Percentiles rank a stretch among this genome's conserved stretches.
Conservation (phyloP, 2,329 filamentous ascomycete species). For the Stemphylium beticola region DNA sequence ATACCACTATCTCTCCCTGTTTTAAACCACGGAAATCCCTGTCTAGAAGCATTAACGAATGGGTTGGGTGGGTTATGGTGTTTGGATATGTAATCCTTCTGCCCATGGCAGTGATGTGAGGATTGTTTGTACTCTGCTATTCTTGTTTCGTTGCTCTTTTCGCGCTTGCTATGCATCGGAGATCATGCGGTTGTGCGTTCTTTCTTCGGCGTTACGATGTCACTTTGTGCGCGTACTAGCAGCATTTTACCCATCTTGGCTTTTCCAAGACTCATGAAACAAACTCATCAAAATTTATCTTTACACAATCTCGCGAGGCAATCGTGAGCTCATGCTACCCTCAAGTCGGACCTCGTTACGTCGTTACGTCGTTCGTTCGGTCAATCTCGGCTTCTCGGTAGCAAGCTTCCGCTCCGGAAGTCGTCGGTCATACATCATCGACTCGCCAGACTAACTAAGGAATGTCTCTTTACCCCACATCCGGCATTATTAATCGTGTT, state of each 20-base stretch:
- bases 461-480: background rate
- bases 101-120: slow-evolving; percentile 13
- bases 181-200: background rate
- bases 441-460: background rate
- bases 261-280: too few relatives aligned
- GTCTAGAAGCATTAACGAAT: slow-evolving; percentile 12
- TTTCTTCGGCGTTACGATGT: background rate
- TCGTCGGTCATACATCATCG: background rate
- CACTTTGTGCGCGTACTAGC: background rate
- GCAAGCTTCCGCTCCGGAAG: background rate
- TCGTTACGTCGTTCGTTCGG: background rate
- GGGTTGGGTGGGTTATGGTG: slow-evolving; percentile 5
- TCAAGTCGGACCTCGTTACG: too few relatives aligned
- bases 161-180: background rate
- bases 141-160: background rate
- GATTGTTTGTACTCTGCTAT: background rate
- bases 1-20: background rate
- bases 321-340: too few relatives aligned
- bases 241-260: background rate
- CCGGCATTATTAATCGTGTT: background rate
- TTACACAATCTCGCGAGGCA: too few relatives aligned
- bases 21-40: background rate
- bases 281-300: too few relatives aligned
- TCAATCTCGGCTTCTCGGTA: background rate
- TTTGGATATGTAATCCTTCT: slow-evolving; percentile 8